These are phyloP conservation scores for Ceratocystis smalleyi DNA, from an alignment of 2,329 filamentous ascomycete genomes.

Conservation along the genomic window DNA sequence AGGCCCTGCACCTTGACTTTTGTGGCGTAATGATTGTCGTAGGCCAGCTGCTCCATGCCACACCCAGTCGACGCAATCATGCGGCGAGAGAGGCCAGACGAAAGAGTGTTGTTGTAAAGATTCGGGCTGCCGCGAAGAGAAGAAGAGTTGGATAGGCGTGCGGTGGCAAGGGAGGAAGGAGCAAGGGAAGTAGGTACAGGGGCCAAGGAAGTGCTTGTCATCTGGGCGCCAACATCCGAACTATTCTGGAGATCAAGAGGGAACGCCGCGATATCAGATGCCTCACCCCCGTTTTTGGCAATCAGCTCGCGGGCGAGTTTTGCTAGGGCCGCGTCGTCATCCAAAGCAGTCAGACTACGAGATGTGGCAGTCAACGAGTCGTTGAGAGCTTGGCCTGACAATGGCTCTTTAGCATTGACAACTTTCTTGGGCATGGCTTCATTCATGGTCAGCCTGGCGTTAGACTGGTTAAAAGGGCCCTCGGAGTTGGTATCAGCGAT, in stretches of 20 bases:
- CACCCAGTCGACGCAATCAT: slow-evolving; percentile 21
- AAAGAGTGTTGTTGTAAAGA: not conserved
- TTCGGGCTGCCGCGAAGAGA: not conserved
- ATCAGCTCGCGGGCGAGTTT: not conserved
- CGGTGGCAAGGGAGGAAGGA: not conserved
- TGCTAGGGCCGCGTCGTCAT: not conserved
- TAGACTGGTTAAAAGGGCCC: not conserved
- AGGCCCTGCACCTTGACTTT: slow-evolving; percentile 26
- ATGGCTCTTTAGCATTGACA: not conserved
- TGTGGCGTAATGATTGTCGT: slow-evolving; percentile 22
- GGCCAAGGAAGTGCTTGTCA: too few species aligned
- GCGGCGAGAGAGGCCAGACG: not conserved
- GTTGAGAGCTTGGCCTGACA: not conserved
- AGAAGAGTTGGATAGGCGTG: not conserved
- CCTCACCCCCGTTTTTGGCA: not conserved
- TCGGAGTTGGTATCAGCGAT: too few species aligned
- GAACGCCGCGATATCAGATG: not conserved
- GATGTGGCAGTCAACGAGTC: not conserved
- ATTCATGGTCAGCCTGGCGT: not conserved
- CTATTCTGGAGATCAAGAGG: not conserved
- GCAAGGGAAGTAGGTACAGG: not conserved
- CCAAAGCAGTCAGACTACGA: not conserved
- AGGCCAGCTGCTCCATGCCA: slow-evolving; percentile 22
- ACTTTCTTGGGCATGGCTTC: not conserved
- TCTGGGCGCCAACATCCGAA: not conserved